Conservation (phyloP, 176 grass and related monocot species). For the Bonia amplexicaulis region DNA sequence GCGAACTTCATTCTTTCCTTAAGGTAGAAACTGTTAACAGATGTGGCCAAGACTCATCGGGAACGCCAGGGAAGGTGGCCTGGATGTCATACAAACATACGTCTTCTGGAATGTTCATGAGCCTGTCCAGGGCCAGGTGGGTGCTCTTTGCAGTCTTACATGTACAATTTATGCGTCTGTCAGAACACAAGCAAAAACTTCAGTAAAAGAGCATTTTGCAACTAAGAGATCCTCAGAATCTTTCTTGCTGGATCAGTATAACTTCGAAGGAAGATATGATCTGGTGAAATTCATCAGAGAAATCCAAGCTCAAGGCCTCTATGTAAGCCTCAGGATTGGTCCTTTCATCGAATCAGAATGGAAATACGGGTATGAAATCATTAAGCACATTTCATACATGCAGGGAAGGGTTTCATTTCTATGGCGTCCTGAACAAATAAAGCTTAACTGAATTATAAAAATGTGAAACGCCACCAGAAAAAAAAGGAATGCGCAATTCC, state of each 20-base stretch:
- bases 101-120: constrained; percentile 83
- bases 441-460: not conserved
- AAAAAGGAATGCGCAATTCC: no score
- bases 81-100: constrained; percentile 84
- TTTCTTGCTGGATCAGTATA: constrained; percentile 40
- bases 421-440: not conserved
- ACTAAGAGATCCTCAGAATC: not conserved
- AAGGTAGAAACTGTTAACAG: constrained; percentile 25
- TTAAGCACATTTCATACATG: not conserved
- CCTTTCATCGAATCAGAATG: constrained; percentile 76
- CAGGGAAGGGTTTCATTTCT: not conserved
- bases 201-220: not conserved
- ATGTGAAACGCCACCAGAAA: no score
- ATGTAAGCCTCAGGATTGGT: constrained; percentile 67
- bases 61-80: constrained; percentile 63
- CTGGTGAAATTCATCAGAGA: constrained; percentile 77
- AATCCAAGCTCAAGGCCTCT: constrained; percentile 64
- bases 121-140: constrained; percentile 54
- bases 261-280: constrained; percentile 70
- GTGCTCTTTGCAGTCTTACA: not conserved
- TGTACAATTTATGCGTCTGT: not conserved
- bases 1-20: not conserved
- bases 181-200: not conserved
- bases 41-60: constrained; percentile 62
- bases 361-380: constrained; percentile 64